These are phyloP conservation scores for Candida khao-thaluensis DNA, from an alignment of 805 yeast species.

Conservation along the genomic window DNA sequence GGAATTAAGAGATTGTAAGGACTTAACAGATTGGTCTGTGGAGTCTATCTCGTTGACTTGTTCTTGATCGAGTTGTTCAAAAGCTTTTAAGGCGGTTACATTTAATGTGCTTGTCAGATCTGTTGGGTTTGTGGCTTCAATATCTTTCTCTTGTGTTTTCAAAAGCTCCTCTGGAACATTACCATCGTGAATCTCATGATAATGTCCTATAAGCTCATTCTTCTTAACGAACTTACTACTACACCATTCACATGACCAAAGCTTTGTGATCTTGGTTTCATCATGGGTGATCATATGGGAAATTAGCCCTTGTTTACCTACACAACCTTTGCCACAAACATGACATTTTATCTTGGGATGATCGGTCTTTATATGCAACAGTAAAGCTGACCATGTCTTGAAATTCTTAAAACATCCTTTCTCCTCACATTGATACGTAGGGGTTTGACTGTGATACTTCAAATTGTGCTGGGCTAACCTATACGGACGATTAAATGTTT, in stretches of 20 bases:
- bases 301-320: slow-evolving; percentile 65
- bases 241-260: slow-evolving; percentile 70
- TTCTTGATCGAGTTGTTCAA: slow-evolving; percentile 1
- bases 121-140: not conserved
- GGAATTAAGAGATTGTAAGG: slow-evolving; percentile 10
- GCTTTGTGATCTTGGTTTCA: slow-evolving; percentile 45
- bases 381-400: slow-evolving; percentile 72
- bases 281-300: slow-evolving; percentile 75
- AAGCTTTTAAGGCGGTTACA: not conserved
- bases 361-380: slow-evolving; percentile 63
- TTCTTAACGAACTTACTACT: slow-evolving; percentile 53
- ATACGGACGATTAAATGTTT: slow-evolving; percentile 61
- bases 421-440: slow-evolving; percentile 59
- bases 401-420: slow-evolving; percentile 61
- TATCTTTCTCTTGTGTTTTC: slow-evolving; percentile 21
- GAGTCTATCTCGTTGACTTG: slow-evolving; percentile 13
- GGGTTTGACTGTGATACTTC: slow-evolving; percentile 59
- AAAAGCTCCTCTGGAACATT: slow-evolving; percentile 34
- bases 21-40: slow-evolving; percentile 9
- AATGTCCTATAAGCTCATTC: slow-evolving; percentile 57
- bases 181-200: slow-evolving; percentile 46
- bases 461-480: slow-evolving; percentile 64
- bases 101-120: not conserved
- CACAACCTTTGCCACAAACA: slow-evolving; percentile 68
- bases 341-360: slow-evolving; percentile 71